Evolutionary conservation across 495 filamentous ascomycete species (phyloP), one percentile per base, ranked within the genome.

Genomic region (Annulohypoxylon moriforme): DNA sequence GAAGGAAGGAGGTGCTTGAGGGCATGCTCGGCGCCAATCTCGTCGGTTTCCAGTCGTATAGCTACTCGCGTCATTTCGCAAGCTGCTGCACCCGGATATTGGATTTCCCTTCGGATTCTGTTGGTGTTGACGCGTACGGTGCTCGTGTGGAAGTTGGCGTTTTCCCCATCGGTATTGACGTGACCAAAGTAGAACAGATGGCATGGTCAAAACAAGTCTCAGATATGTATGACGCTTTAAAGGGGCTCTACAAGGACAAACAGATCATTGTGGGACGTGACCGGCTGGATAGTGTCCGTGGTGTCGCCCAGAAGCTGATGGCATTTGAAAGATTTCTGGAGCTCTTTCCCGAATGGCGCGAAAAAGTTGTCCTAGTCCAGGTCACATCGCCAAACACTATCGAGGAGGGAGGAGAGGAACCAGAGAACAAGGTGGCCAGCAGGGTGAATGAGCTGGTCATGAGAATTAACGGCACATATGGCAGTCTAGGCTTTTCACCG

Each of bases 231-330:
- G 84, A 91, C 44, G 79, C 79, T 18, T 86, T 98, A 27, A 90
- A 87, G 73, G 86, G 89, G 52, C 77, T 94, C 62, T 97, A 97
- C 76, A 85, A 81, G 5, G 93, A 88, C 56, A 93, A 93, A 79
- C 95, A 94, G 77, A 92, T 98, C 75, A 97, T 98, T 62, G 94
- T 97, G 63, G 94, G 94, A n/a, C 88, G 94, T 71, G 94, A 98
- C 77, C 90, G 94, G 1, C 80, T 98, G 59, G 94, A 98, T 79
- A 93, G 90, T 73, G 92, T 96, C 56, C 88, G 94, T 38, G 94
- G 94, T 67, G 94, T 98, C 1, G 89, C 92, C 27, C 94, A 98
- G 79, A 98, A 98, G 80, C 84, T 98, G 42, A 91, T 94, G 83
- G 94, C 93, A 2, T 98, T 97, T 75, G 93, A 97, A 81, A 85